Evolutionary conservation across 2,329 filamentous ascomycete genomes (phyloP), one percentile per base, ranked within the genome.

Genomic region (Pyrenochaeta sp.): DNA sequence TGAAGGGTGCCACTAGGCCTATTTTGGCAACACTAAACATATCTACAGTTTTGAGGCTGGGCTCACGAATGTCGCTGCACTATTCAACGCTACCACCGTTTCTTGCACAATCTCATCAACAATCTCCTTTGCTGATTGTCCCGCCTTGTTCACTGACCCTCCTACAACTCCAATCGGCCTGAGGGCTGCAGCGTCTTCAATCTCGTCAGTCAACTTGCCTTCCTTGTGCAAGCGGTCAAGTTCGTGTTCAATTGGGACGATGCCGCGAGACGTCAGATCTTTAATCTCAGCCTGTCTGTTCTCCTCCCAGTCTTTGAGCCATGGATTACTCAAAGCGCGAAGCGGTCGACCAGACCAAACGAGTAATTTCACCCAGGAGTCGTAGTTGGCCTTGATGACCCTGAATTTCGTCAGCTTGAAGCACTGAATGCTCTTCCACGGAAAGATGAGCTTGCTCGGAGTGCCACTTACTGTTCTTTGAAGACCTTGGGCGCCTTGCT

Each of bases 151-250:
- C 4, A 64, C 53, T 8, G 49, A 48, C 7, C 55, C 60, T n/a
- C 46, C 59, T 5, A 64, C 60, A 19, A 63, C 55, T 20, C 61
- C 60, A 32, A 63, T 60, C 7, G 60, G 59, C 23, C 54, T 59
- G 18, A 65, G 21, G 10, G 42, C 56, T 10, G 57, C 54, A 15
- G 48, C 39, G 43, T 65, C 61, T 35, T 62, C 57, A 45, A 63
- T 63, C 35, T 63, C 60, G 8, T 65, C 61, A 10, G 61, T 65
- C 19, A 63, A 43, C 44, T 59, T 63, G 6, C 60, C 60, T 27
- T 58, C 60, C 39, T 52, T 56, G 24, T 62, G 52, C 28, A 63
- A 28, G 17, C 44, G 47, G 37, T 66, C 62, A 14, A 66, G 24
- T 30, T 66, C 59, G 27, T 57, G 45, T 20, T 40, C 41, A 17